A percentile compares a stretch with the other conserved stretches of the same genome.
Evolutionary conservation across 1,284 basidiomycete genomes (phyloP).

Genomic region (Cryptococcus neoformans): DNA sequence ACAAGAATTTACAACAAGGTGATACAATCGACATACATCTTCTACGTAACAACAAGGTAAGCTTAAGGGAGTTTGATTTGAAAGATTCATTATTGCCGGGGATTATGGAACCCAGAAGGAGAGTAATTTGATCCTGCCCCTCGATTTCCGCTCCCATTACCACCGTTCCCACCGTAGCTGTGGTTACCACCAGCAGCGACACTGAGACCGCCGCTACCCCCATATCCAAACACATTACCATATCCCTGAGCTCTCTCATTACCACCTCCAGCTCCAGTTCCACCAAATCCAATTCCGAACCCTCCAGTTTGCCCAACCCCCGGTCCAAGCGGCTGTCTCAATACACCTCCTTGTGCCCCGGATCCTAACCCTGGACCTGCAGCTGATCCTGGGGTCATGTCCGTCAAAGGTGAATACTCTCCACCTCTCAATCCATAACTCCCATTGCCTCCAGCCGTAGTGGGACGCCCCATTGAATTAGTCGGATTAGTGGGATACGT

Average conservation of each 20-base stretch:
- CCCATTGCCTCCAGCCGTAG: neutral
- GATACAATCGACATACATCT: too few relatives aligned
- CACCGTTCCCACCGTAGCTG: too few relatives aligned
- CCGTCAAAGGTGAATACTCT: neutral
- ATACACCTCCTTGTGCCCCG: conserved; percentile 3
- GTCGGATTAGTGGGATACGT: neutral
- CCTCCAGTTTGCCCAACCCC: neutral
- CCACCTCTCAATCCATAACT: neutral
- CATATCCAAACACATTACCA: too few relatives aligned
- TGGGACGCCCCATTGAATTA: neutral
- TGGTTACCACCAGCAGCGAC: too few relatives aligned
- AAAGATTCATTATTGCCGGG: too few relatives aligned
- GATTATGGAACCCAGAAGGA: neutral
- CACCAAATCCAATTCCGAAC: conserved; percentile 11
- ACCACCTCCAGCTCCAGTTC: neutral
- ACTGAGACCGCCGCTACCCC: too few relatives aligned
- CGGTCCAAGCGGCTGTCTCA: conserved; percentile 20
- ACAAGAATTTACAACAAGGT: too few relatives aligned
- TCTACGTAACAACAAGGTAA: too few relatives aligned
- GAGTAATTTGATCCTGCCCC: neutral
- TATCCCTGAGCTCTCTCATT: neutral
- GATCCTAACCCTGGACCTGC: neutral
- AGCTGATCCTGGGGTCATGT: neutral
- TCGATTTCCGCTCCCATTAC: too few relatives aligned
- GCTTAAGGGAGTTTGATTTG: too few relatives aligned